Conservation (phyloP, 495 filamentous ascomycete species). For the Extremus antarcticus region DNA sequence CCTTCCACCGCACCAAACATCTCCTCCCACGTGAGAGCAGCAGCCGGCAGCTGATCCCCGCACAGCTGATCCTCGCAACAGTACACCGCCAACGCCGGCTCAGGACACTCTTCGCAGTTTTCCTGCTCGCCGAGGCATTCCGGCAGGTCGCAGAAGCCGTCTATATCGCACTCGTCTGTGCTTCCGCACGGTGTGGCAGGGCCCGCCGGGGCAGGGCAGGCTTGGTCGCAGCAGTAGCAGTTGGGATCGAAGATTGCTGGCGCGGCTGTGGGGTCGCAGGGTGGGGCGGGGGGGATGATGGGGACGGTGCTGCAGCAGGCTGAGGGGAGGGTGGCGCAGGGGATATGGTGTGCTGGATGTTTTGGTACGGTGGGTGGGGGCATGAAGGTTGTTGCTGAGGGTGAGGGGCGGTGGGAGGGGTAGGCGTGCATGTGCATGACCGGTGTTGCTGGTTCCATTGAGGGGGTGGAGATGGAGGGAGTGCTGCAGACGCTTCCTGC, state of each 20-base stretch:
- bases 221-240: constrained; percentile 4
- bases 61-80: not conserved
- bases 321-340: not conserved
- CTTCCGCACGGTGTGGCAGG: not conserved
- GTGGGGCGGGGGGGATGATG: not conserved
- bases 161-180: not conserved
- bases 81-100: not conserved
- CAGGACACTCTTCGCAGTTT: not conserved
- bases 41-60: not conserved
- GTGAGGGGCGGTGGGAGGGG: no score
- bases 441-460: not conserved
- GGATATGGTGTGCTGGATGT: not conserved
- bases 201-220: not conserved
- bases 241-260: not conserved
- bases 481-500: not conserved
- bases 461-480: not conserved
- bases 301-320: not conserved
- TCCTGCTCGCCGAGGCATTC: not conserved
- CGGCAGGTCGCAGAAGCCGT: constrained; percentile 5
- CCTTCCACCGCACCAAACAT: not conserved
- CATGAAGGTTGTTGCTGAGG: not conserved
- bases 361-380: not conserved
- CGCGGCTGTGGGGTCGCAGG: not conserved
- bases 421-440: not conserved
- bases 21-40: no score